Percentiles rank a stretch among this genome's conserved stretches.
Conservation (phyloP, 148 eudicot genomes). For the Vaccinium myrtillus region DNA sequence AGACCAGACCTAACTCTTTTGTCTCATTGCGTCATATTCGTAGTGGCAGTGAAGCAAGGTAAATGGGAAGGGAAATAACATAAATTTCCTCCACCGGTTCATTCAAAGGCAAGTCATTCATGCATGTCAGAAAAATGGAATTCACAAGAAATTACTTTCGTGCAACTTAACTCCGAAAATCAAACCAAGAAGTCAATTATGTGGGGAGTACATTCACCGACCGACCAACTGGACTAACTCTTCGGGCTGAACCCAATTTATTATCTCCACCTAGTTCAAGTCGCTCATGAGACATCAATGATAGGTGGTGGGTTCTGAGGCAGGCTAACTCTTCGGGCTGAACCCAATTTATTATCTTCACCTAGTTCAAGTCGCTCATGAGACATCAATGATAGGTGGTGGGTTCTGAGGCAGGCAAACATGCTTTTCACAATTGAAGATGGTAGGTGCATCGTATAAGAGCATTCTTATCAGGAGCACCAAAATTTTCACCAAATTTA, state of each 20-base stretch:
- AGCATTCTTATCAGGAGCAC: background rate
- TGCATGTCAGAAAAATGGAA: too few species aligned
- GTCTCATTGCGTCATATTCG: background rate
- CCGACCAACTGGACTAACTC: too few species aligned
- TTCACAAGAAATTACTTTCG: too few species aligned
- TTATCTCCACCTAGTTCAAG: background rate
- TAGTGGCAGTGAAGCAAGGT: background rate
- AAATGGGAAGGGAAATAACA: too few species aligned
- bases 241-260: background rate
- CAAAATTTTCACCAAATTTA: background rate
- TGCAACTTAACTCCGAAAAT: too few species aligned
- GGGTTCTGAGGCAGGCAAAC: background rate
- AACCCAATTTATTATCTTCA: background rate
- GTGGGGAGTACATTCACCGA: too few species aligned
- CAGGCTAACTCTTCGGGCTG: background rate
- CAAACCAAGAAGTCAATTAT: too few species aligned
- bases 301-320: background rate
- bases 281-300: background rate
- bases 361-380: background rate
- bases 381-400: background rate
- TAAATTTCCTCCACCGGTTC: too few species aligned
- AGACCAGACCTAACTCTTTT: background rate
- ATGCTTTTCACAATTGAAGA: slow-evolving; percentile 10
- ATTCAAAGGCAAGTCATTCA: too few species aligned
- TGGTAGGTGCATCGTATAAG: background rate